Evolutionary conservation across 495 filamentous ascomycete species (phyloP), one percentile per base, ranked within the genome.

Genomic region (Alectoria sarmentosa): DNA sequence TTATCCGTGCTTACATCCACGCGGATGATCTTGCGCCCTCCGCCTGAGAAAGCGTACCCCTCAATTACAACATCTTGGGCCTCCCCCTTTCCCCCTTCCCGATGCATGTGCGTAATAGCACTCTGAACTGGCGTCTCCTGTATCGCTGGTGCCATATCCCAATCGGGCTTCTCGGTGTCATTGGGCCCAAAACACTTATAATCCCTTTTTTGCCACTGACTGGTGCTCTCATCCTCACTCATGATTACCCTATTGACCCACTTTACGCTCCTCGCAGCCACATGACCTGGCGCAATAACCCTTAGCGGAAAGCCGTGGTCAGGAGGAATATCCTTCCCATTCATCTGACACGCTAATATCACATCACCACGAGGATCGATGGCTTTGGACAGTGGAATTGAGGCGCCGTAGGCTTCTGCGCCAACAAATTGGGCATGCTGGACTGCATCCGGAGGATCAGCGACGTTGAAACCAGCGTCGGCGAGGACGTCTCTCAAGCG

Each of bases 251-350:
- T 71, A 38, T 75, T 76, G 1, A 80, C 66, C 78, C 78, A 80
- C 62, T 80, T 80, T 13, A 79, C 77, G 39, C 78, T 82, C 34
- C 85, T 76, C 4, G 83, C 85, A 1, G 82, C 86, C 9, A 83
- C 83, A 39, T 83, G 77, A 7, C 86, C 86, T 9, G 86, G 86
- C 0, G 87, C 79, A 21, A 89, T 74, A 0, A 82, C 79, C 10
- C 86, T 78, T 14, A 89, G 69, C 0, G 86, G 86, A 61, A 76
- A 83, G 7, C 86, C 86, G 65, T 89, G 86, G 55, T 86, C 82
- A 9, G 77, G 75, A 0, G 82, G 76, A 0, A 89, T 75, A 4
- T 81, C 73, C 19, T 70, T 63, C 58, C 78, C 80, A 67, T 88
- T 88, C 82, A 88, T 86, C 69, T 75, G 66, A 30, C 72, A 87